Conservation (phyloP, 371 early-diverging fungal genomes). For the Mortierella sp. region DNA sequence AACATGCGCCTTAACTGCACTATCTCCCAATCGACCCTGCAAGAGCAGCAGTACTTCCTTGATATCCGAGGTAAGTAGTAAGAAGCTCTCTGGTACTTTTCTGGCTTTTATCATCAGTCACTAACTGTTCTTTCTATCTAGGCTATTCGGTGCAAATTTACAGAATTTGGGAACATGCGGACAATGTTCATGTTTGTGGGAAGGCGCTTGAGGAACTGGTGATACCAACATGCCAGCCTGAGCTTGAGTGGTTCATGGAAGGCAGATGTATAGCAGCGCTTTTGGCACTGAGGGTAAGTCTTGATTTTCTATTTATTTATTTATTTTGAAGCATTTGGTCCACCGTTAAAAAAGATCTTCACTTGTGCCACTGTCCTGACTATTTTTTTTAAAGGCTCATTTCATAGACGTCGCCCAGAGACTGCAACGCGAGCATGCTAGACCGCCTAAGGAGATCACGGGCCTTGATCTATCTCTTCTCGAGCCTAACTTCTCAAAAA, state of each 20-base stretch:
- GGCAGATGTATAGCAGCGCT: constrained; percentile 8
- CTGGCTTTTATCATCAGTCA: background rate
- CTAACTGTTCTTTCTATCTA: constrained; percentile 8
- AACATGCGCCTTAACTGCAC: constrained; percentile 26
- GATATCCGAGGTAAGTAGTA: constrained; percentile 15
- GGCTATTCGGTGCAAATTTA: constrained; percentile 27
- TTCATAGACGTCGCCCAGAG: constrained; percentile 6
- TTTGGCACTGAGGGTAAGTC: constrained; percentile 11
- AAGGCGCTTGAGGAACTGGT: constrained; percentile 13
- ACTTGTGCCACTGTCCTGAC: background rate
- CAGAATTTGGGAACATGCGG: constrained; percentile 20
- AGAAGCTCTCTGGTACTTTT: background rate
- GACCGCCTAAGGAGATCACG: constrained; percentile 9
- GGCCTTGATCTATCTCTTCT: constrained; percentile 8
- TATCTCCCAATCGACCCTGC: constrained; percentile 10
- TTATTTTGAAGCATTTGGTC: no score
- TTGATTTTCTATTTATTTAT: constrained; percentile 1
- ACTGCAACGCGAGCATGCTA: constrained; percentile 8
- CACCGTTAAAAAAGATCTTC: no score
- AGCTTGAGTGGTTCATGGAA: constrained; percentile 24
- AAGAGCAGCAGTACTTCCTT: constrained; percentile 10
- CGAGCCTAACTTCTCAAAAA: background rate
- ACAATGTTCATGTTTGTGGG: constrained; percentile 17
- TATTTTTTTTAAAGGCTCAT: constrained; percentile 1
- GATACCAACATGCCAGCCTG: constrained; percentile 17